A percentile compares a stretch with the other conserved stretches of the same genome.
phyloP scores from a whole-genome alignment of 1,284 basidiomycete genomes.

The Farysia itapuensis region DNA sequence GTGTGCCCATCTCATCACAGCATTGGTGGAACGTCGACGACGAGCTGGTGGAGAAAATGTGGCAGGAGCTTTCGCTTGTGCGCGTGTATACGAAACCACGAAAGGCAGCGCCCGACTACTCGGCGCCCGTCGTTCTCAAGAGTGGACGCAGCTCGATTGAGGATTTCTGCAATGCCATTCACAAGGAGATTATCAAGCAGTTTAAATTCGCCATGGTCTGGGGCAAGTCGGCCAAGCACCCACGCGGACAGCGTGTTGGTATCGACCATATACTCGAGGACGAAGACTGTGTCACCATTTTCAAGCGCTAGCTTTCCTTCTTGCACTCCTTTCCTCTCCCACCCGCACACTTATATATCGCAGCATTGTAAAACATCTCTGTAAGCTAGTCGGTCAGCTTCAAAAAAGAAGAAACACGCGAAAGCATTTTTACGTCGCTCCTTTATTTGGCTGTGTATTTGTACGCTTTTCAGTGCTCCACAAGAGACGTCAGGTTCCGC shows the following conservation, averaged over 20 bases:
- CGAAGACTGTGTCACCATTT: constrained; percentile 50
- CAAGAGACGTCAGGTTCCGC: too few relatives aligned
- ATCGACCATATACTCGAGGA: constrained; percentile 49
- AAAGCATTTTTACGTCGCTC: too few relatives aligned
- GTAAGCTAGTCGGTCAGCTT: too few relatives aligned
- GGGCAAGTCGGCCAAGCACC: constrained; percentile 92
- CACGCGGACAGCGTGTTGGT: constrained; percentile 93
- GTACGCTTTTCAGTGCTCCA: too few relatives aligned
- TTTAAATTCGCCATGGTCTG: constrained; percentile 88
- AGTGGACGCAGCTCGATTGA: constrained; percentile 70
- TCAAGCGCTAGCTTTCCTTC: too few relatives aligned
- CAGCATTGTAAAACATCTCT: too few relatives aligned
- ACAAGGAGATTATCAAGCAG: constrained; percentile 89
- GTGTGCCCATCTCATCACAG: constrained; percentile 87
- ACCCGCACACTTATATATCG: too few relatives aligned
- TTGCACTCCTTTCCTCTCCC: too few relatives aligned
- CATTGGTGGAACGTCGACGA: constrained; percentile 98
- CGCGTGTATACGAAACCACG: constrained; percentile 84
- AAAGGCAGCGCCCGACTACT: constrained; percentile 85
- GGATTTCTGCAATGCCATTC: constrained; percentile 79
- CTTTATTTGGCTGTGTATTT: too few relatives aligned
- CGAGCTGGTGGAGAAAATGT: constrained; percentile 75
- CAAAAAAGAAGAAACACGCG: too few relatives aligned
- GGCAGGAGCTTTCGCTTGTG: constrained; percentile 63
- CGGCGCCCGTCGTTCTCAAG: constrained; percentile 69